Percentiles rank a stretch among this genome's conserved stretches.
Evolutionary conservation across 192 early-diverging fungal genomes (phyloP).

Genomic region (Coemansia guatemalensis): DNA sequence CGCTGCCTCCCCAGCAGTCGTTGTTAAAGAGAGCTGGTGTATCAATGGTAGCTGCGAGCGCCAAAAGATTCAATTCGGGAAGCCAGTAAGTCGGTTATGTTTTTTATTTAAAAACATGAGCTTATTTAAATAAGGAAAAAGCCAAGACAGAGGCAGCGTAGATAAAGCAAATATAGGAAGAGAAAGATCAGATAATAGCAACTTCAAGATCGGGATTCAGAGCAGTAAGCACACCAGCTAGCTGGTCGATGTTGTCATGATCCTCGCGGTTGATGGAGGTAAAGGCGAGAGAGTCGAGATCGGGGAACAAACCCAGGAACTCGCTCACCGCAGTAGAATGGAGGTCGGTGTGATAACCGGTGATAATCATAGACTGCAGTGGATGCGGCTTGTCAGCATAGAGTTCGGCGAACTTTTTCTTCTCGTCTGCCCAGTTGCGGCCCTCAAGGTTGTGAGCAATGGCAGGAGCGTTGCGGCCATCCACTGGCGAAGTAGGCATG

Average conservation of each 20-base stretch:
- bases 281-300: constrained; percentile 46
- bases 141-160: not conserved
- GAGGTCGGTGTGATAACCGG: constrained; percentile 45
- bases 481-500: constrained; percentile 2
- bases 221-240: constrained; percentile 48
- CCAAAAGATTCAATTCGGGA: constrained; percentile 7
- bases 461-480: not conserved
- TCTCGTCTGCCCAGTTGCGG: constrained; percentile 41
- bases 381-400: constrained; percentile 45
- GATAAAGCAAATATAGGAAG: not conserved
- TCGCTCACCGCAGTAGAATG: constrained; percentile 44
- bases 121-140: not conserved
- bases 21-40: constrained; percentile 36
- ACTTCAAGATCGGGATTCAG: constrained; percentile 47
- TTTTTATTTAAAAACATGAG: not conserved
- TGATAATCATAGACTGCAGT: constrained; percentile 42
- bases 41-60: constrained; percentile 1
- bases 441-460: constrained; percentile 50
- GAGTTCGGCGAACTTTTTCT: constrained; percentile 23
- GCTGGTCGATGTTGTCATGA: constrained; percentile 51
- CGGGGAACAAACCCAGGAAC: constrained; percentile 47
- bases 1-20: constrained; percentile 2
- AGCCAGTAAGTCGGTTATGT: not conserved
- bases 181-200: constrained; percentile 26
- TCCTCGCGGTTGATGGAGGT: constrained; percentile 41